These are phyloP conservation scores for Aureobasidium sp. DNA, from an alignment of 2,329 filamentous ascomycete species.

Conservation along the genomic window DNA sequence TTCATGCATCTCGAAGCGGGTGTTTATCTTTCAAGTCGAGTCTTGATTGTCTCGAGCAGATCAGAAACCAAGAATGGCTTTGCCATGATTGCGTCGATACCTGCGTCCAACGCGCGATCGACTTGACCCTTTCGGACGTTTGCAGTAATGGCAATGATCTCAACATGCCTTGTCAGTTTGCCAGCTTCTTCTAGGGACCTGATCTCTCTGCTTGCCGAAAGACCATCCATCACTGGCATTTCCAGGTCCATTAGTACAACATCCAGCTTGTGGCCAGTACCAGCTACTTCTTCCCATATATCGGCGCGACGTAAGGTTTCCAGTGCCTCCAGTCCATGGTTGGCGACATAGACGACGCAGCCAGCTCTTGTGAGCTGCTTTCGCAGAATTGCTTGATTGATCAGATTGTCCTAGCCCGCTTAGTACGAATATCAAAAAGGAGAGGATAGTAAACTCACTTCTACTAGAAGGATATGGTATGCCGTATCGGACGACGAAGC, in stretches of 20 bases:
- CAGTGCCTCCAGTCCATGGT: constrained; percentile 22
- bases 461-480: constrained; percentile 27
- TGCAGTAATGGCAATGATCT: constrained; percentile 24
- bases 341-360: constrained; percentile 19
- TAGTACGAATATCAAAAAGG: neutral
- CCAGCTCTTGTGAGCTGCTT: constrained; percentile 21
- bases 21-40: neutral
- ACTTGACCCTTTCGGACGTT: constrained; percentile 22
- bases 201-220: constrained; percentile 21
- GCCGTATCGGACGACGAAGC: neutral
- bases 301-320: constrained; percentile 17
- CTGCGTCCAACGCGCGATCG: constrained; percentile 11
- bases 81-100: constrained; percentile 23
- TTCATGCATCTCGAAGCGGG: neutral
- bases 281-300: neutral
- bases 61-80: constrained; percentile 29
- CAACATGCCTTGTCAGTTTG: constrained; percentile 15
- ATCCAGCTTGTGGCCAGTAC: neutral
- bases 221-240: constrained; percentile 39
- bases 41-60: constrained; percentile 15
- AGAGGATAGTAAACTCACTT: neutral
- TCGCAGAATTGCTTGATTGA: constrained; percentile 23
- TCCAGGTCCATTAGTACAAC: constrained; percentile 73
- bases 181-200: constrained; percentile 18
- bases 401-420: constrained; percentile 23